Conservation (phyloP, 176 grass and related monocot genomes). For the Bromus sterilis region DNA sequence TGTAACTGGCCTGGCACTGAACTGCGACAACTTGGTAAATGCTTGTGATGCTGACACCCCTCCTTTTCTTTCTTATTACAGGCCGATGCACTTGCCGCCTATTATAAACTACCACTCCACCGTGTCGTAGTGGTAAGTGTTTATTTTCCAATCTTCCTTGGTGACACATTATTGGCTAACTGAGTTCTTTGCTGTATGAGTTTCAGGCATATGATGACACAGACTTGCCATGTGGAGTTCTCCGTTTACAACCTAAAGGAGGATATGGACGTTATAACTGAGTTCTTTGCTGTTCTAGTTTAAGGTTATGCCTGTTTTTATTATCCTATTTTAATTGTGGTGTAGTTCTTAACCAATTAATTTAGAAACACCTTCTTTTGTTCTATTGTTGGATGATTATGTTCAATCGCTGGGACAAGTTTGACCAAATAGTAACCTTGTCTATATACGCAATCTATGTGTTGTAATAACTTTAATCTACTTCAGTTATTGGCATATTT, state of each 20-base stretch:
- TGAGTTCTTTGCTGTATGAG: slow-evolving; percentile 14
- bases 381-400: not conserved
- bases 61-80: slow-evolving; percentile 25
- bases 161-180: not conserved
- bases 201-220: slow-evolving; percentile 77
- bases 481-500: not conserved
- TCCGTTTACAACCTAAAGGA: slow-evolving; percentile 82
- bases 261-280: slow-evolving; percentile 62
- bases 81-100: slow-evolving; percentile 84
- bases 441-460: not conserved
- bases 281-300: too few species aligned
- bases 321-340: not conserved
- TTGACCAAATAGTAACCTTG: not conserved
- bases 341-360: not conserved
- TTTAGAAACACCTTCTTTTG: not conserved
- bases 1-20: not conserved
- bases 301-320: not conserved
- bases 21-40: not conserved
- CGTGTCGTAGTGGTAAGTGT: slow-evolving; percentile 67
- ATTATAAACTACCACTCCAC: slow-evolving; percentile 87
- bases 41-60: not conserved
- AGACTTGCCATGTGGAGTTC: slow-evolving; percentile 86
- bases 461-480: not conserved
- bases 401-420: not conserved
- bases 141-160: slow-evolving; percentile 1